These are phyloP conservation scores for Sarocladiaceae sp. DNA, from an alignment of 2,329 filamentous ascomycete genomes.

Conservation along the genomic window DNA sequence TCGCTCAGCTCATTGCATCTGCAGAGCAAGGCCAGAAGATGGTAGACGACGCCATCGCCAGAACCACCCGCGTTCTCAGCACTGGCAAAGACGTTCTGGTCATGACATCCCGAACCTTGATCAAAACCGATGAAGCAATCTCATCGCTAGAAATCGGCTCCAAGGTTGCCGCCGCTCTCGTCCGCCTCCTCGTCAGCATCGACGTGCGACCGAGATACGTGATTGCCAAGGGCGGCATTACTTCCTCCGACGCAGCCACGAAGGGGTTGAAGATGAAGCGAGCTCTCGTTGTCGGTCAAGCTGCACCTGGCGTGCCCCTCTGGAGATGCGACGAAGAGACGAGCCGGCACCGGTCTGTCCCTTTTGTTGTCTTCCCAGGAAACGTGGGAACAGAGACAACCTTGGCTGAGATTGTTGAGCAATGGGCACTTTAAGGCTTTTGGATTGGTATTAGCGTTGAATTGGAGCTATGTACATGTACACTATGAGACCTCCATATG, in stretches of 20 bases:
- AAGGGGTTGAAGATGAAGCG: constrained; percentile 47
- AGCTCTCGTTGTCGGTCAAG: constrained; percentile 49
- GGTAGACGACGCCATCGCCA: constrained; percentile 15
- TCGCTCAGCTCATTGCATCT: constrained; percentile 38
- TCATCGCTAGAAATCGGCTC: constrained; percentile 43
- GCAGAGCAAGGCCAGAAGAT: constrained; percentile 22
- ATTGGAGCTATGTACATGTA: too few species aligned
- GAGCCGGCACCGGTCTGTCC: constrained; percentile 39
- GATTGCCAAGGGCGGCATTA: constrained; percentile 55
- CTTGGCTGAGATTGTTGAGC: constrained; percentile 32
- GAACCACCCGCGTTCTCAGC: constrained; percentile 26
- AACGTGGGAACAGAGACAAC: constrained; percentile 44
- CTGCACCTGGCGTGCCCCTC: constrained; percentile 46
- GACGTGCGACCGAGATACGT: constrained; percentile 45
- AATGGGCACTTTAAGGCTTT: constrained; percentile 6
- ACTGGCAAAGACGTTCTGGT: constrained; percentile 44
- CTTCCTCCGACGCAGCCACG: constrained; percentile 50
- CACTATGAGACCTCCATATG: too few species aligned
- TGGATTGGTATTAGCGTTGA: too few species aligned
- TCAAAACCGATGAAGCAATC: constrained; percentile 20
- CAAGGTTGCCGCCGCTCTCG: constrained; percentile 43
- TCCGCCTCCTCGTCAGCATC: constrained; percentile 38
- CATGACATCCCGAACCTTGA: constrained; percentile 51
- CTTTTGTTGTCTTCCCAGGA: constrained; percentile 50
- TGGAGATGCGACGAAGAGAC: constrained; percentile 46